Evolutionary conservation across 805 yeast genomes (phyloP), one percentile per base, ranked within the genome.

Genomic region (Candida vaughaniae): DNA sequence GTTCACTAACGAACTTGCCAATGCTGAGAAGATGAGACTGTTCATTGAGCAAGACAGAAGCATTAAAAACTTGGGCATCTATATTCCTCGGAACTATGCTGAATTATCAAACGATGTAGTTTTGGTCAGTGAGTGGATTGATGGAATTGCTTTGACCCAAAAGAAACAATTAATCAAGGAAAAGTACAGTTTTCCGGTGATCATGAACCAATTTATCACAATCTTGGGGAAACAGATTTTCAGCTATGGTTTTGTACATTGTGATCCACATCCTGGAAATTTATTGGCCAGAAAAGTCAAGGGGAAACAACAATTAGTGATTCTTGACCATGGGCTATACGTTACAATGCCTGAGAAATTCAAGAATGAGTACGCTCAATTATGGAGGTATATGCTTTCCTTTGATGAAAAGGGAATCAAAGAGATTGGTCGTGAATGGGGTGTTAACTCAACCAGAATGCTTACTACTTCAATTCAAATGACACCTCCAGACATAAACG

Each of bases 261-360:
- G 85, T 36, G 90, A 82, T 52, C 86, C 91, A 9, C 95, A 85
- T 49, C 93, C 93, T 1, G 95, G 95, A 5, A 85, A 85, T 53
- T 58, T 85, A 46, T 53, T 85, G 38, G 77, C 80, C 3, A 61
- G 89, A 25, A 54, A 61, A 10, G 26, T 33, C 3, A 28, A 42
- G 2, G 62, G 63, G 2, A 53, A 55, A 25, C 83, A 75, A 48
- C 78, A 83, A 50, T 60, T 83, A 25, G 88, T 85, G 19, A 63
- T 85, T 33, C 58, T 85, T 30, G 95, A 85, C 53, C 91, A 84
- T 53, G 95, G 95, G 0, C 62, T 85, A 17, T 85, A 82, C 49
- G 75, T 83, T 15, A 58, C 66, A 15, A 70, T 82, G 41, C 58
- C 69, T 2, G 73, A 65, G 6, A 54, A 64, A 28, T 78, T 85